Percentiles rank a stretch among this genome's conserved stretches.
These are phyloP conservation scores for Plasmodium ovale DNA, from an alignment of 169 alveolate genomes.

Conservation along the genomic window DNA sequence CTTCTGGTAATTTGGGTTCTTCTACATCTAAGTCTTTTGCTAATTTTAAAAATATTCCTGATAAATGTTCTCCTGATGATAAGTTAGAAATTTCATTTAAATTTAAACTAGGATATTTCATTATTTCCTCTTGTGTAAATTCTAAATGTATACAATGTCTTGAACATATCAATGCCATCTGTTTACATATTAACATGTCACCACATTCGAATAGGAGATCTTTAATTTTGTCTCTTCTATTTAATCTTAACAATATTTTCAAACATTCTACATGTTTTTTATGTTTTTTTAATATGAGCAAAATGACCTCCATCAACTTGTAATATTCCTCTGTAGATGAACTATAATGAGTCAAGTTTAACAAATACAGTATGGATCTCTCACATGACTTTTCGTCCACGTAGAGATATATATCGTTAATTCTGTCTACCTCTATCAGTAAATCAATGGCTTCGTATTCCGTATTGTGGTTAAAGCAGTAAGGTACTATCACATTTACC, in stretches of 20 bases:
- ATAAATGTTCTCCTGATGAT: slow-evolving; percentile 90
- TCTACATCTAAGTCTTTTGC: slow-evolving; percentile 96
- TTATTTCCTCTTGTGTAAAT: slow-evolving; percentile 75
- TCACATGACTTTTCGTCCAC: slow-evolving; percentile 80
- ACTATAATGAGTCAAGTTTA: slow-evolving; percentile 28
- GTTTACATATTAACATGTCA: slow-evolving; percentile 45
- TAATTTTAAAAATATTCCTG: slow-evolving; percentile 89
- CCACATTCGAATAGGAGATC: slow-evolving; percentile 51
- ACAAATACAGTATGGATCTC: slow-evolving; percentile 12
- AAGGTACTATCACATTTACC: slow-evolving; percentile 88
- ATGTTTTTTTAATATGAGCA: slow-evolving; percentile 55
- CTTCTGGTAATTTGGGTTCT: slow-evolving; percentile 97
- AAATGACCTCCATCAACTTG: slow-evolving; percentile 64
- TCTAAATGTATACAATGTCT: slow-evolving; percentile 71
- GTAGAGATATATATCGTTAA: slow-evolving; percentile 80
- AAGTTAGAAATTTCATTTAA: slow-evolving; percentile 79
- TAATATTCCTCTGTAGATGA: slow-evolving; percentile 62
- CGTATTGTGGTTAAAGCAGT: slow-evolving; percentile 88
- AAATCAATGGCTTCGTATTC: slow-evolving; percentile 90
- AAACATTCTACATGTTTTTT: slow-evolving; percentile 57
- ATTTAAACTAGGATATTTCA: slow-evolving; percentile 52
- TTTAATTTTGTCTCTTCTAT: slow-evolving; percentile 52
- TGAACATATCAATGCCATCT: slow-evolving; percentile 69
- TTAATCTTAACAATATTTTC: slow-evolving; percentile 49
- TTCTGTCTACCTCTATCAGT: slow-evolving; percentile 87